Base-by-base conservation (phyloP, 148 eudicot species). In the Agrostemma githago region DNA sequence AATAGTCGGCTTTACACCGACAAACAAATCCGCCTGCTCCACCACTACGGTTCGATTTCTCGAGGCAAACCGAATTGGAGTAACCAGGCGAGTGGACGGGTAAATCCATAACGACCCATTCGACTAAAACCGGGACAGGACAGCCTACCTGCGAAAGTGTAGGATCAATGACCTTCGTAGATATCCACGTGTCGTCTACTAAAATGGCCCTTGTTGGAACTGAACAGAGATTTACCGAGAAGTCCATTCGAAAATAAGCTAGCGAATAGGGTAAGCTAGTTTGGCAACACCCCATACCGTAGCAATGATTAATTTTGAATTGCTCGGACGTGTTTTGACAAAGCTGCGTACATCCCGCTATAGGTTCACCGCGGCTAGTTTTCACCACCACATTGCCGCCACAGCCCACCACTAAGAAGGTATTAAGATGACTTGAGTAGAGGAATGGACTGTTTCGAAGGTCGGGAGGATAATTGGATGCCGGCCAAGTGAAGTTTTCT, bases 1-100 rank as follows among this genome's bases (percentile, higher is more conserved):
- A 77, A 20, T n/a, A n/a, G n/a, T 77, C 79, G 5, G 17, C 60
- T 62, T 70, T 77, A 40, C 79, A 77, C 3, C 60, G 62, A 61
- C 74, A 77, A 6, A 61, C 74, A 26, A 60, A 77, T 26, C 79
- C 77, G 48, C 46, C 77, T 0, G 12, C 19, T 34, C 53, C 77
- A 3, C 40, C 71, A 65, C 6, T 5, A 51, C 34, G 37, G 62
- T 20, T 59, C 21, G 17, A 14, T 43, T 38, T 65, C 19, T 65
- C 4, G 39, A 65, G 4, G 38, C 68, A 65, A 6, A 7, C 38
- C 2, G 68, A 64, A 12, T 64, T 64, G 16, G 68, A 38, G 12
- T 64, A 64, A 17, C 68, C 38, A 37, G 68, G 68, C 17, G 68
- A 64, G 43, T 64, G 0, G 4, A 64, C 43, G 6, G 44, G n/a